Base-by-base conservation (phyloP, 805 yeast genomes). In the Middelhovenomyces tepae region DNA sequence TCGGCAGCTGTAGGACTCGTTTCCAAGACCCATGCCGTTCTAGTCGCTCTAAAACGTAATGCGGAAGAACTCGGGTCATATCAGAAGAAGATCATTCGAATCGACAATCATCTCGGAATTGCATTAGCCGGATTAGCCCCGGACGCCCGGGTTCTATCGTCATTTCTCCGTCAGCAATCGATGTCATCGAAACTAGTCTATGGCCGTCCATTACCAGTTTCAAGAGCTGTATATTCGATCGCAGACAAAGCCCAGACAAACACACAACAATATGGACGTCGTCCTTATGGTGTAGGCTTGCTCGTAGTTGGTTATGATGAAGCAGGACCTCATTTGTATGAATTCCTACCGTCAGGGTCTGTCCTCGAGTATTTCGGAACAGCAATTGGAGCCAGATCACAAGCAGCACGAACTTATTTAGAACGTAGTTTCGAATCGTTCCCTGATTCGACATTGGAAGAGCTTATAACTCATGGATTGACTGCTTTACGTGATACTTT, bases 121-220 rank as follows among this genome's bases (percentile, higher is more conserved):
- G 95, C 95, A 1, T 69, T 91, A 36, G 95, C 99, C 1, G 99
- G 99, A 7, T 73, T 91, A 50, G 96, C 97, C 1, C 97, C 99
- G 11, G 99, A 91, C 56, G 98, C 97, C 16, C 71, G 99, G 46
- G 94, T 91, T 23, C 68, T 91, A 47, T 78, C 94, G 31, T 91
- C 85, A 54, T 87, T 67, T 59, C 65, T 91, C 49, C 75, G 97
- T 56, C 86, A 84, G 49, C 91, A 87, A 51, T 93, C 96, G 32
- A 79, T 89, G 78, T 73, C 78, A 43, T 80, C 89, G 21, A 81
- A 74, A 50, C 69, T 89, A 69, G 76, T 87, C 17, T 91, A 73
- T 60, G 78, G 85, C 60, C 75, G 94, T 51, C 87, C 95, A 10
- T 64, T 91, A 39, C 78, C 83, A 42, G 76, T 87, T 11, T 74